Evolutionary conservation across 768 basidiomycete genomes (phyloP), one percentile per base, ranked within the genome.

Genomic region (Pleurotus ostreatus): DNA sequence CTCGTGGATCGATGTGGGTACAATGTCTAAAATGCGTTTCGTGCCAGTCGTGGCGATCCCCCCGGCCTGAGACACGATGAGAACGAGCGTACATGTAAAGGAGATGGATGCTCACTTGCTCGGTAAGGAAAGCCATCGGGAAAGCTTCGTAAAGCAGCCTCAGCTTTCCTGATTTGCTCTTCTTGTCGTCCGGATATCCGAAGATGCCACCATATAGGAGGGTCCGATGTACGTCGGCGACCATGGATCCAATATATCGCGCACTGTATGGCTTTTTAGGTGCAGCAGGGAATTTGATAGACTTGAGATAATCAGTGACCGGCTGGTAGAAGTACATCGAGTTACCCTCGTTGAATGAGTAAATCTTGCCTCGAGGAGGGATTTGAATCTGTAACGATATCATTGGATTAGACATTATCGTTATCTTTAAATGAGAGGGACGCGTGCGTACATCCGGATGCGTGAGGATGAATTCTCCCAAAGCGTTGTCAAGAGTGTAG

Each of bases 331-430:
- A 98, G 75, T 95, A 95, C 81, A 92, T 79, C 30, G 94, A 83
- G 76, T 99, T 99, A 59, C 97, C 97, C 75, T 99, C 97, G 70
- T 99, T 99, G 81, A 98, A 96, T 2, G 95, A 98, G 77, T 99
- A 99, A 67, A 99, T 99, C 76, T 98, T 98, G 62, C 97, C 97
- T 49, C 97, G 87, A 8, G 84, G 61, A 5, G 97, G 97, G 61
- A 99, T 92, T 72, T 85, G 83, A 73, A 99, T 99, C 89, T 92
- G 66, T 30, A 20, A 16, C 13, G 9, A 15, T 54, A 51, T 22
- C 15, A 25, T 25, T 48, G 8, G 22, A 23, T 52, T 4, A 18
- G 25, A 15, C 39, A 22, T 47, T 45, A 34, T n/a, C n/a, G 25
- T 47, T 45, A 34, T n/a, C n/a, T 16, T 5, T 20, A 22, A 40